Base-by-base conservation (phyloP, 345 rosid genomes). In the Bretschneidera sinensis region DNA sequence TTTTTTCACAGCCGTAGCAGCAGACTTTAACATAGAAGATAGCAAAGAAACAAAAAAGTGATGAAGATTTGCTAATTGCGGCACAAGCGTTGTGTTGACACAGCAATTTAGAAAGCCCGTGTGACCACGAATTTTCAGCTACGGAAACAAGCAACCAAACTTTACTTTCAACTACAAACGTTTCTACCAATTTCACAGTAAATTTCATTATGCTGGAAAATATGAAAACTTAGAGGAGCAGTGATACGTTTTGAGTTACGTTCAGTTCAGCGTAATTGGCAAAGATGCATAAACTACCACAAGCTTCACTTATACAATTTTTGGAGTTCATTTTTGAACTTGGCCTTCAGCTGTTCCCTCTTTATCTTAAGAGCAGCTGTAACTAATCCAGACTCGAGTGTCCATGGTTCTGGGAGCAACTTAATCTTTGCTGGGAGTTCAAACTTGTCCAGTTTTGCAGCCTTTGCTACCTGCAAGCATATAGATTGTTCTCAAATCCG, bases 391-490 rank as follows among this genome's bases (percentile, higher is more conserved):
- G 88, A 78, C 60, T 89, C 87, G 0, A 95, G 98, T 51, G 96
- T 86, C 98, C 95, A 89, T 17, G 83, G 83, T 20, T 89, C 92
- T 0, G 91, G 65, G 21, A 92, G 11, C 79, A 89, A 60, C 75
- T 79, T 92, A 24, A 92, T 77, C 85, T 81, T 92, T 28, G 79
- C 78, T 11, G 98, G 98, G 31, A 72, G 60, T 70, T 92, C 98
- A 71, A 86, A 84, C 64, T 85, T 92, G 64, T 82, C 86, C 51
- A 92, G 68, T 58, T 79, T 82, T 59, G 91, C 83, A 3, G 61
- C 76, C 62, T 78, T 89, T 15, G 70, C 95, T 4, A 79, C 92
- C 96, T 91, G 85, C 11, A 14, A 4, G 45, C 45, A 39, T 11
- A 39, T 4, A 39, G n/a, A n/a, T n/a, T n/a, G n/a, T n/a, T n/a